Conservation (phyloP, 2,329 filamentous ascomycete species). For the Coleophoma cylindrospora region DNA sequence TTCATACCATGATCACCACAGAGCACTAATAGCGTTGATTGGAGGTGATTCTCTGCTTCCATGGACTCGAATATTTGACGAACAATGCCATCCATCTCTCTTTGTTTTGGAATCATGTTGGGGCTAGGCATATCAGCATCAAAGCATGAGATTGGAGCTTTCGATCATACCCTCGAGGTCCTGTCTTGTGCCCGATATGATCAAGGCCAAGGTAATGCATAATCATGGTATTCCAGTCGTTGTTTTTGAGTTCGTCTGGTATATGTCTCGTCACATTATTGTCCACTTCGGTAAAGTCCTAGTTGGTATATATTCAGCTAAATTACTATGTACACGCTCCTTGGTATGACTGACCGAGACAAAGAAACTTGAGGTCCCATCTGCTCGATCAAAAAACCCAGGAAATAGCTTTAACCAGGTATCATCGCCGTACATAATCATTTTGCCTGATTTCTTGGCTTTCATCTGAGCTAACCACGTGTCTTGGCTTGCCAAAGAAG, state of each 20-base stretch:
- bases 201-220: conserved; percentile 94
- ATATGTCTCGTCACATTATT: conserved; percentile 95
- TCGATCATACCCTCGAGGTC: conserved; percentile 64
- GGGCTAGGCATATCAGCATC: conserved; percentile 44
- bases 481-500: conserved; percentile 82
- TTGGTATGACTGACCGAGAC: conserved; percentile 67
- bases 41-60: conserved; percentile 62
- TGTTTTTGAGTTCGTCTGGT: conserved; percentile 63
- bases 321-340: conserved; percentile 16
- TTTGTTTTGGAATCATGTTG: conserved; percentile 90
- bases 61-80: conserved; percentile 72
- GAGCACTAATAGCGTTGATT: conserved; percentile 76
- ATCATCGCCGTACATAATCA: conserved; percentile 96
- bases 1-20: conserved; percentile 99
- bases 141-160: not conserved
- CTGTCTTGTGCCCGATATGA: conserved; percentile 95
- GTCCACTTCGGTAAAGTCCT: conserved; percentile 98
- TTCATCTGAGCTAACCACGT: conserved; percentile 95
- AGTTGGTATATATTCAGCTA: conserved; percentile 20
- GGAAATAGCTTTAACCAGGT: conserved; percentile 98
- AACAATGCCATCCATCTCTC: conserved; percentile 87
- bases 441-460: conserved; percentile 62
- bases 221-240: conserved; percentile 91
- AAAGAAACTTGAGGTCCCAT: conserved; percentile 97
- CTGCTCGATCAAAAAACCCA: conserved; percentile 75